These are phyloP conservation scores for Pyronema omphalodes DNA, from an alignment of 495 filamentous ascomycete genomes.

Conservation along the genomic window DNA sequence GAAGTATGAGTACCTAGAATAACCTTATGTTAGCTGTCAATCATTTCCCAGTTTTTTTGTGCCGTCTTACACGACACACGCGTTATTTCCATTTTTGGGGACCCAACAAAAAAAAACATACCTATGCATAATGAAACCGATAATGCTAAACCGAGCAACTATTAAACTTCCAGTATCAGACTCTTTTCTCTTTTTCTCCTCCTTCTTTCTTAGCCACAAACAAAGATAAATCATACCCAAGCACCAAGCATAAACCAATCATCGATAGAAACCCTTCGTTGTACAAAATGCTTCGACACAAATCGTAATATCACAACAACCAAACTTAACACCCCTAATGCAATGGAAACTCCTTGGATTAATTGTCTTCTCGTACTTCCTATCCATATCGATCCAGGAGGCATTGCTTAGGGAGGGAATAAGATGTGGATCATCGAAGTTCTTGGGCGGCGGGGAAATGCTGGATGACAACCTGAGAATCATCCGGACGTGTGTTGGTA, in stretches of 20 bases:
- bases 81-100: not conserved
- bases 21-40: constrained; percentile 50
- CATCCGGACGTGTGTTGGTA: too few relatives aligned
- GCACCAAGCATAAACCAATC: constrained; percentile 74
- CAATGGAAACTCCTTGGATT: not conserved
- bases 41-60: constrained; percentile 36
- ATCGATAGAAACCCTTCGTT: constrained; percentile 48
- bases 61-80: not conserved
- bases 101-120: constrained; percentile 56
- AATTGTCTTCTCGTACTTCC: not conserved
- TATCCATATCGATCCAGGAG: too few relatives aligned
- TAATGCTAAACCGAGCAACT: constrained; percentile 5
- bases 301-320: constrained; percentile 6
- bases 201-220: not conserved
- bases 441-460: too few relatives aligned
- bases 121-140: constrained; percentile 23
- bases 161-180: constrained; percentile 3
- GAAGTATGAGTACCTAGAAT: constrained; percentile 26
- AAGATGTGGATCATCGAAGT: too few relatives aligned
- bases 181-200: not conserved
- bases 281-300: constrained; percentile 32
- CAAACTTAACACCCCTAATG: constrained; percentile 4
- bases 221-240: constrained; percentile 39
- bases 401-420: too few relatives aligned
- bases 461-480: too few relatives aligned